Conservation (phyloP, 768 basidiomycete genomes). For the Cantharellus anzutake region DNA sequence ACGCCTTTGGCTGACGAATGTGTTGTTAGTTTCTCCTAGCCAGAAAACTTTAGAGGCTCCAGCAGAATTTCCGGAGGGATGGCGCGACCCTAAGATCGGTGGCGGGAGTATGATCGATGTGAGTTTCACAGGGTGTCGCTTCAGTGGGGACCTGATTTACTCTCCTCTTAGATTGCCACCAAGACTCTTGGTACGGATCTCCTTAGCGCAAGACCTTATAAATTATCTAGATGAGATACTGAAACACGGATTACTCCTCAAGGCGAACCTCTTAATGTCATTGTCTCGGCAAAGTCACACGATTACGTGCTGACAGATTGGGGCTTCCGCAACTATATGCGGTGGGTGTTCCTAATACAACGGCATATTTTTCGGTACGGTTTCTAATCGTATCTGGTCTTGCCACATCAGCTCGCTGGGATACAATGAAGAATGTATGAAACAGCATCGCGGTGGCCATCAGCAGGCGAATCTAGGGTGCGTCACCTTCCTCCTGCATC, state of each 20-base stretch:
- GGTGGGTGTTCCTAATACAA: slow-evolving; percentile 22
- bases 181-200: neutral
- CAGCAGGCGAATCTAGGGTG: slow-evolving; percentile 56
- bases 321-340: slow-evolving; percentile 52
- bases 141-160: too few species aligned
- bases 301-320: slow-evolving; percentile 58
- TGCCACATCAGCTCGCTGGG: slow-evolving; percentile 41
- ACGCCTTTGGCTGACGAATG: too few species aligned
- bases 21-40: neutral
- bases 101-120: slow-evolving; percentile 69
- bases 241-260: neutral
- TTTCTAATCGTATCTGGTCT: neutral
- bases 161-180: neutral
- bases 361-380: neutral
- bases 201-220: neutral
- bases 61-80: slow-evolving; percentile 14
- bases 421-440: slow-evolving; percentile 66
- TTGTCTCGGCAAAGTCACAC: slow-evolving; percentile 62
- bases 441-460: slow-evolving; percentile 52
- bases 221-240: neutral
- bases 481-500: neutral
- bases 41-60: neutral
- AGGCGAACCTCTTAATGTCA: slow-evolving; percentile 73
- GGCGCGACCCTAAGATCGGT: slow-evolving; percentile 48
- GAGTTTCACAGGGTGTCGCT: slow-evolving; percentile 12